Base-by-base conservation (phyloP, 352 stramenopile species). In the Globisporangium alternatum region DNA sequence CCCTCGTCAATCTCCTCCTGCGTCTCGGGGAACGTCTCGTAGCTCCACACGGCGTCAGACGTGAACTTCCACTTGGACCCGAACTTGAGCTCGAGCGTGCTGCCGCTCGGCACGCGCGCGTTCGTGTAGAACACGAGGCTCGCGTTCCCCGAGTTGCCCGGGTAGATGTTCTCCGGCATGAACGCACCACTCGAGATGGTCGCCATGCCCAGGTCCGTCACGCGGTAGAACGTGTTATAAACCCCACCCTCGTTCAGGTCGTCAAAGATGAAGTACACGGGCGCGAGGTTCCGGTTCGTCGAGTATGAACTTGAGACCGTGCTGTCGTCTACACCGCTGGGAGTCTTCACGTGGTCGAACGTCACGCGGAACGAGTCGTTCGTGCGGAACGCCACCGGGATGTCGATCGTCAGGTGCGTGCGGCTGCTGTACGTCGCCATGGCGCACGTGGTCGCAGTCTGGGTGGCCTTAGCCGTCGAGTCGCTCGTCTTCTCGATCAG, bases 141-240 rank as follows among this genome's bases (percentile, higher is more conserved):
- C 7, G 83, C 86, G 53, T 90, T 93, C 21, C 86, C 86, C 12
- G 80, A 76, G 64, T 93, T 95, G 22, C 86, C 86, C 5, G 86
- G 86, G 56, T 92, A 95, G 48, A 93, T 91, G 52, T 93, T 95
- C 57, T 95, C 82, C 7, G 86, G 86, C 1, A 92, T 64, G 59
- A 95, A 95, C 9, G 83, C 86, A 5, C 83, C 80, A 28, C 86
- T 95, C 4, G 78, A 88, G 5, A 95, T 65, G 6, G 65, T 68
- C 1, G 80, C 81, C 15, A 66, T 61, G 0, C 69, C 67, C 5
- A 95, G 51, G 22, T 81, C 72, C 1, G 67, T 78, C 1, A 90
- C 64, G 13, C 78, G 77, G 39, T 89, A 78, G 64, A 90, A 95
- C 28, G 80, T 83, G 67, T 77, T 78, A 66, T 89, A 95, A 2